Base-by-base conservation (phyloP, 805 yeast species). In the Kregervanrija pseudodelftensis region DNA sequence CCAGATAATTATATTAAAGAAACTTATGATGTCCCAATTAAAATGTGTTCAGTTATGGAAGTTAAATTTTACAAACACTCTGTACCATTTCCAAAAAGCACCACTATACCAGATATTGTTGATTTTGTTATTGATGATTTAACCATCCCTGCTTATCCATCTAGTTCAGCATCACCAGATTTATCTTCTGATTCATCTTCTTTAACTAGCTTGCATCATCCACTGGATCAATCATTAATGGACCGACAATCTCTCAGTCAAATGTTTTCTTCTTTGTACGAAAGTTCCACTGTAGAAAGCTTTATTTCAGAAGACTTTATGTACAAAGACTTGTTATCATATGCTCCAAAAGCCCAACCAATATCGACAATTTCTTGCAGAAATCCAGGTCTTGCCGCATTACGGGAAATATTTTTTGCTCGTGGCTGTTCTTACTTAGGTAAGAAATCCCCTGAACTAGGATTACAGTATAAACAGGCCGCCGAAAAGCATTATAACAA, bases 351-450 rank as follows among this genome's bases (percentile, higher is more conserved):
- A 33, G 30, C 43, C 2, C 28, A 11, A 11, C 28, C 28, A 22
- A 33, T 42, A 28, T 50, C 66, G 4, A 66, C 63, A 34, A 50
- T 54, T 36, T 37, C 39, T 8, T 37, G 40, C 13, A 46, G 40
- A 43, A 40, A 40, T 14, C 48, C 51, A 13, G 14, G 45, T 8
- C 15, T 45, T 7, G 46, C 50, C 8, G 48, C 53, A n/a, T 49
- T 69, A 42, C 53, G 62, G 31, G 63, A 62, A 37, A 61, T 70
- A 2, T 66, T 69, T 5, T 54, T 56, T 40, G 67, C 72, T 11
- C 66, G 71, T 53, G 74, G 73, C 5, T 65, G 69, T 8, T 52
- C 69, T 0, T 63, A 54, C 44, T 45, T 66, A n/a, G 62, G 68
- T 2, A 63, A 65, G 56, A 54, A 58, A 14, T 38, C 32, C 17